phyloP scores from a whole-genome alignment of 2,329 filamentous ascomycete genomes.

The Emmonsia crescens region DNA sequence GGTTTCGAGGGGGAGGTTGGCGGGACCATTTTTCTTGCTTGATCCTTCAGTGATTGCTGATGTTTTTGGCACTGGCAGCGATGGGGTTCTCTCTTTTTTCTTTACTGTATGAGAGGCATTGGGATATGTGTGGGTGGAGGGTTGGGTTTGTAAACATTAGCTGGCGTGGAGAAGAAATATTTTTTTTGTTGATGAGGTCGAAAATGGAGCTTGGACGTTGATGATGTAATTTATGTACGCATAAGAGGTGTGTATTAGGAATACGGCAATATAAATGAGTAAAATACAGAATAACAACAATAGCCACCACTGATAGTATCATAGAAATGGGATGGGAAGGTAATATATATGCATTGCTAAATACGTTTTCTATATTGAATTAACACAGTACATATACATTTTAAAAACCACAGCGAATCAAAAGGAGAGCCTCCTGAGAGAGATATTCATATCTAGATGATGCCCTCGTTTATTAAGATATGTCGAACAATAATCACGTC shows the following conservation, averaged over 20 bases:
- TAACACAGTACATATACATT: not conserved
- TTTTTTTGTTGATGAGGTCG: not conserved
- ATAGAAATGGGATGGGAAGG: too few relatives aligned
- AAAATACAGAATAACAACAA: too few relatives aligned
- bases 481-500: not conserved
- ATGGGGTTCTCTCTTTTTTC: not conserved
- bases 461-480: too few relatives aligned
- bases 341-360: too few relatives aligned
- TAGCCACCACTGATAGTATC: too few relatives aligned
- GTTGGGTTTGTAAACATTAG: not conserved
- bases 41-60: too few relatives aligned
- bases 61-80: not conserved
- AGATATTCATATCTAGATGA: not conserved
- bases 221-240: slow-evolving; percentile 1
- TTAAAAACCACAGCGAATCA: not conserved
- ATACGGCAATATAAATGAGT: not conserved
- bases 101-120: not conserved
- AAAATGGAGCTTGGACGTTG: not conserved
- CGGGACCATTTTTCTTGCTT: not conserved
- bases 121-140: not conserved
- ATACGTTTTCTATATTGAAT: too few relatives aligned
- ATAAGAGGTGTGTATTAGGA: not conserved
- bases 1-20: slow-evolving; percentile 6
- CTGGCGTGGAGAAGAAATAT: not conserved
- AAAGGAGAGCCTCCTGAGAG: too few relatives aligned